phyloP scores from a whole-genome alignment of 2,329 filamentous ascomycete genomes.

The Lecanosticta acicola region DNA sequence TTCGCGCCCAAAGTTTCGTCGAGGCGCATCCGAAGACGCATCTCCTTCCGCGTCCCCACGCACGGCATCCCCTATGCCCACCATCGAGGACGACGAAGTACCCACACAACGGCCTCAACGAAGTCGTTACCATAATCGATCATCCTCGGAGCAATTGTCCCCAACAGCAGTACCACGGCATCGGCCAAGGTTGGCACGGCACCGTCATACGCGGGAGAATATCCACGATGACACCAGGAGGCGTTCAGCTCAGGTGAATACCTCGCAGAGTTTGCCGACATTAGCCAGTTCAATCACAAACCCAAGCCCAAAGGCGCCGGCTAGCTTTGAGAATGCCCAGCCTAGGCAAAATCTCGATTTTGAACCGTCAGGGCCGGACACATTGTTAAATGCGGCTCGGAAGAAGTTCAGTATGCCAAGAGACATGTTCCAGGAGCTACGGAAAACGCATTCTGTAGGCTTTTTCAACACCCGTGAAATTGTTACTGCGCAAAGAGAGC shows the following conservation, averaged over 20 bases:
- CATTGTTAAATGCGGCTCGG: background rate
- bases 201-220: constrained; percentile 6
- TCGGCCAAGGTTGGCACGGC: constrained; percentile 1
- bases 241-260: no score
- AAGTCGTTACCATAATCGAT: constrained; percentile 12
- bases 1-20: constrained; percentile 5
- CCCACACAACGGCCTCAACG: background rate
- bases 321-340: no score
- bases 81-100: constrained; percentile 1
- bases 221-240: constrained; percentile 1
- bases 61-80: constrained; percentile 5
- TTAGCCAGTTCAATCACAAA: background rate
- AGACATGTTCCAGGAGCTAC: constrained; percentile 7
- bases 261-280: no score
- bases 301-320: background rate
- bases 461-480: background rate
- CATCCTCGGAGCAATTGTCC: constrained; percentile 20
- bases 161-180: constrained; percentile 10
- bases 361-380: background rate
- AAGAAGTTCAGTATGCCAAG: constrained; percentile 12
- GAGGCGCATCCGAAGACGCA: background rate
- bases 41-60: constrained; percentile 6
- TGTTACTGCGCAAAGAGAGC: background rate
- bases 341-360: background rate
- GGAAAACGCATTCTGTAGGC: constrained; percentile 7